Conservation (phyloP, 352 stramenopile species). For the Phytophthora foliorum region DNA sequence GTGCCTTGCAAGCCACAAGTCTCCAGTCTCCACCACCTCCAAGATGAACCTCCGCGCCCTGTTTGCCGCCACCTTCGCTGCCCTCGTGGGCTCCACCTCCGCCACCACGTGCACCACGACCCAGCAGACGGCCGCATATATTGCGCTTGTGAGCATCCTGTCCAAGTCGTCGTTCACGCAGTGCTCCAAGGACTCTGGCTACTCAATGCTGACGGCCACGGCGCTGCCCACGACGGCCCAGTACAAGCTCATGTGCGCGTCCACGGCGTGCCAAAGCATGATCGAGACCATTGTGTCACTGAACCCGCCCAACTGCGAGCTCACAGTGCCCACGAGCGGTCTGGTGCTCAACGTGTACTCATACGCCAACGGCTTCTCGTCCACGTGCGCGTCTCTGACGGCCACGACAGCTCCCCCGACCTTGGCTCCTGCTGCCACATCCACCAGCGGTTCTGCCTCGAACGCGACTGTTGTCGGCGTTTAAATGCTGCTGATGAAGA, state of each 20-base stretch:
- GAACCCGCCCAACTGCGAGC: constrained; percentile 33
- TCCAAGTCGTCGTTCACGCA: constrained; percentile 17
- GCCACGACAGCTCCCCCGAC: constrained; percentile 6
- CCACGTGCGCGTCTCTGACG: constrained; percentile 13
- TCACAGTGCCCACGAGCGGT: constrained; percentile 32
- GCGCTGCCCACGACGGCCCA: constrained; percentile 28
- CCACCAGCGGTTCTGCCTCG: not conserved
- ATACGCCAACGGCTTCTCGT: constrained; percentile 32
- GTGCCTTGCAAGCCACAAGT: too few relatives aligned
- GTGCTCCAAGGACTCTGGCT: constrained; percentile 30
- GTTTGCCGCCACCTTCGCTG: constrained; percentile 15
- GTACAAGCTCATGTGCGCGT: constrained; percentile 36
- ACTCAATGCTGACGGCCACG: constrained; percentile 39
- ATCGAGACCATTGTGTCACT: constrained; percentile 23
- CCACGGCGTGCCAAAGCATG: constrained; percentile 32
- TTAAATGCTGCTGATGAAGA: not conserved
- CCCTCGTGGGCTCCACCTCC: constrained; percentile 8
- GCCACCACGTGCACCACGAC: constrained; percentile 18
- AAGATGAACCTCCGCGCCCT: constrained; percentile 30
- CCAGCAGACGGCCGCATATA: constrained; percentile 29
- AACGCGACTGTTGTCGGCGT: constrained; percentile 3
- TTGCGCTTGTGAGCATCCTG: constrained; percentile 22
- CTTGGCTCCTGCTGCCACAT: not conserved
- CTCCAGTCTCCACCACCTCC: constrained; percentile 1
- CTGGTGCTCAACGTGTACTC: constrained; percentile 34